Percentiles rank a stretch among this genome's conserved stretches.
Evolutionary conservation across 2,329 filamentous ascomycete genomes (phyloP).

Genomic region (Grosmannia clavigera): DNA sequence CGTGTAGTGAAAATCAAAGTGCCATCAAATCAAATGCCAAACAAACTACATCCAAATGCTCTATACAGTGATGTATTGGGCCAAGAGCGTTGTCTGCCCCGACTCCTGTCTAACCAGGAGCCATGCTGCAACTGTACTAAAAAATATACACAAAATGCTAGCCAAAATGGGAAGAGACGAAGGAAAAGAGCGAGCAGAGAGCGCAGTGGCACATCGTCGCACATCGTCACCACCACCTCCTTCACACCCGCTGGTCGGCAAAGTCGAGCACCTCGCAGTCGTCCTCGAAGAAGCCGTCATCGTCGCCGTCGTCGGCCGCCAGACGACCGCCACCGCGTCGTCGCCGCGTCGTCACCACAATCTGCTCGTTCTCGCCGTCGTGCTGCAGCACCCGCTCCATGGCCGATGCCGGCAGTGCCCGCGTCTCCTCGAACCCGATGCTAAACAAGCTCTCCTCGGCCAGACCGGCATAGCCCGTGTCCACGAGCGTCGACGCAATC

Average conservation of each 20-base stretch:
- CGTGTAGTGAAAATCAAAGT: no score
- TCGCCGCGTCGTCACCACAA: conserved; percentile 72
- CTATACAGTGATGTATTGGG: background rate
- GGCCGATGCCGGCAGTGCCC: conserved; percentile 48
- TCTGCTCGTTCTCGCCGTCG: conserved; percentile 51
- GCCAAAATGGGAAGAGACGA: background rate
- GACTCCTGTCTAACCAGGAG: background rate
- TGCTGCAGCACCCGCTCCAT: conserved; percentile 50
- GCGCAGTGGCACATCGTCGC: no score
- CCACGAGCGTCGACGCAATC: conserved; percentile 37
- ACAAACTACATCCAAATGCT: background rate
- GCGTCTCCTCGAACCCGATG: conserved; percentile 38
- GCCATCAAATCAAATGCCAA: background rate
- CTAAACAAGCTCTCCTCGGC: conserved; percentile 39
- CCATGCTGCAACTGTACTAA: background rate
- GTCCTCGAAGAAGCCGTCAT: conserved; percentile 80
- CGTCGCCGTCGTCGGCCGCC: conserved; percentile 27
- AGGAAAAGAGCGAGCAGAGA: background rate
- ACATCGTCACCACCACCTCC: background rate
- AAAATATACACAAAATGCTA: background rate
- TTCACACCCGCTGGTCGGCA: conserved; percentile 55
- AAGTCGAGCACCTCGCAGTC: conserved; percentile 88
- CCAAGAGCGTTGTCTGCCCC: background rate
- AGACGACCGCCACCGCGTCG: conserved; percentile 42
- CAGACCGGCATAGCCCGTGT: conserved; percentile 33